Conservation (phyloP, 345 rosid genomes). For the Chamaenerion angustifolium region DNA sequence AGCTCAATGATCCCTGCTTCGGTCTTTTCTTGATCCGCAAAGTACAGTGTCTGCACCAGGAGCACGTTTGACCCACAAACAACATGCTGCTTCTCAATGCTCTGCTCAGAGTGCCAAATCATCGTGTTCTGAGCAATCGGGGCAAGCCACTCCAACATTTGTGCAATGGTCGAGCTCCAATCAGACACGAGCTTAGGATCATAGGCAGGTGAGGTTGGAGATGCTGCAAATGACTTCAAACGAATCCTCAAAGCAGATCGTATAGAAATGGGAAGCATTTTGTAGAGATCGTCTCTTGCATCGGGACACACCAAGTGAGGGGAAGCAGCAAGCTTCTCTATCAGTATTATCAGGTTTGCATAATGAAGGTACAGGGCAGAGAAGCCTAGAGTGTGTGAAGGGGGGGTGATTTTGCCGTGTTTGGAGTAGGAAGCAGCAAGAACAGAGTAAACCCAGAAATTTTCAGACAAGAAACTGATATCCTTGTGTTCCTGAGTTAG, state of each 20-base stretch:
- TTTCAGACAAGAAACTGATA: conserved; percentile 9
- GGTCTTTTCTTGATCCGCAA: conserved; percentile 37
- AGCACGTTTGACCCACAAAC: conserved; percentile 25
- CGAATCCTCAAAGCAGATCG: conserved; percentile 22
- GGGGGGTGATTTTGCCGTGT: conserved; percentile 16
- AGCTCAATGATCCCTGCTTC: conserved; percentile 44
- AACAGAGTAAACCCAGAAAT: conserved; percentile 14
- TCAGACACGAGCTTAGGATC: conserved; percentile 21
- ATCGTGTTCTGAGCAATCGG: conserved; percentile 41
- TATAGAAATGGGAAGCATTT: conserved; percentile 30
- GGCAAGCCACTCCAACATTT: conserved; percentile 37
- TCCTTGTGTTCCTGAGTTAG: conserved; percentile 11
- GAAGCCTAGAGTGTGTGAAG: conserved; percentile 32
- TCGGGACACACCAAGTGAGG: conserved; percentile 28
- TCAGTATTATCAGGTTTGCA: conserved; percentile 30
- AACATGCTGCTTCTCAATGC: conserved; percentile 31
- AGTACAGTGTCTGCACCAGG: conserved; percentile 44
- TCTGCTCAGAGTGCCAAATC: conserved; percentile 39
- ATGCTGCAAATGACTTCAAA: conserved; percentile 18
- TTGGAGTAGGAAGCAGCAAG: conserved; percentile 24
- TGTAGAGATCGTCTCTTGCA: conserved; percentile 35
- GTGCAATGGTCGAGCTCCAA: conserved; percentile 21
- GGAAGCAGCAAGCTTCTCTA: conserved; percentile 33
- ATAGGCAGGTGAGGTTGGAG: conserved; percentile 12
- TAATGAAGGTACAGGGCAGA: conserved; percentile 46